Base-by-base conservation (phyloP, 495 filamentous ascomycete species). In the Usnea hakonensis region DNA sequence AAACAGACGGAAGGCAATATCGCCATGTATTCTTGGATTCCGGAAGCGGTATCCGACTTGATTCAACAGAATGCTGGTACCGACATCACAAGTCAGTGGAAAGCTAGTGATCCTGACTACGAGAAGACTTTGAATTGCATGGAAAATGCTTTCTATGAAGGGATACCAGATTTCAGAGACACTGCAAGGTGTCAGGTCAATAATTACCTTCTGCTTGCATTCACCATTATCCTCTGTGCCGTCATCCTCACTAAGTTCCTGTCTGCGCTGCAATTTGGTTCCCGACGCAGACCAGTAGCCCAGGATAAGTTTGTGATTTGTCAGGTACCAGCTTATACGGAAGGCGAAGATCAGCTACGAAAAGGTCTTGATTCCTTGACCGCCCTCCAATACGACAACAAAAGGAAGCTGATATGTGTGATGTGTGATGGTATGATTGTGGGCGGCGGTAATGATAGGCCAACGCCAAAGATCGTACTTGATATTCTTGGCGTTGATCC, bases 241-340 rank as follows among this genome's bases (percentile, higher is more conserved):
- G 90, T 96, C 58, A 89, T 97, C 61, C 66, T 87, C 19, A 77
- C 87, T 74, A 98, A 97, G 76, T 98, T 98, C 79, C 73, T 98
- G 68, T 88, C 94, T 60, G 94, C 94, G 50, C 80, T 98, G 32
- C 94, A 98, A 71, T 87, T 98, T 64, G 93, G 94, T 21, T 88
- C 90, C 54, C 97, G 96, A 76, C 86, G 89, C 35, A 88, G 90
- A 21, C 94, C 94, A 6, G 79, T 87, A 21, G 87, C 90, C 32
- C 94, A 97, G 74, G 94, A 98, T 72, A 97, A 97, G 72, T 98
- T 98, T 63, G 94, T 98, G 63, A 97, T 98, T 64, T 97, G 94
- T 77, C 88, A 96, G 73, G 90, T 98, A 58, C 94, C 94, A 23
- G 94, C 94, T 16, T 98, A 98, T 71, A 98, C 94, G 0, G 94